Percentiles rank a stretch among this genome's conserved stretches.
Conservation (phyloP, 148 eudicot genomes). For the Rhododendron ovatum region DNA sequence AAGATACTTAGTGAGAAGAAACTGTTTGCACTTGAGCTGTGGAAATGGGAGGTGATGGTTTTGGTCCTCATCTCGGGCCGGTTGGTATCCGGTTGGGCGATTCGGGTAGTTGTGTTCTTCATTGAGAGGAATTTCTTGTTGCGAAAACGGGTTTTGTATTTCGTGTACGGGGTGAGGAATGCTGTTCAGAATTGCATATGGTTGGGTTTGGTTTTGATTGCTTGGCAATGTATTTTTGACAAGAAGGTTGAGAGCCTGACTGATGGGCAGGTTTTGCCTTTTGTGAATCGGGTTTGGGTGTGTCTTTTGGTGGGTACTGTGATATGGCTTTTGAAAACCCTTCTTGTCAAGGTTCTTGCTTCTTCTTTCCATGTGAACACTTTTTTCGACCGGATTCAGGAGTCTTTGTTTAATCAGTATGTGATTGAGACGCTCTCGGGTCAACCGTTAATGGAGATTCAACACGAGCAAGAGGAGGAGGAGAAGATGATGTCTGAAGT, state of each 20-base stretch:
- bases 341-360: conserved; percentile 60
- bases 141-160: conserved; percentile 63
- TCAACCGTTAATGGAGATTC: conserved; percentile 47
- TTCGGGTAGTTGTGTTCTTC: conserved; percentile 53
- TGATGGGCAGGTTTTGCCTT: conserved; percentile 40
- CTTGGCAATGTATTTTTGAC: conserved; percentile 59
- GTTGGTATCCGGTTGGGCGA: conserved; percentile 61
- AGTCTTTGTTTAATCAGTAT: conserved; percentile 68
- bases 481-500: conserved; percentile 51
- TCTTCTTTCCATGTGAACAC: conserved; percentile 61
- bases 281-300: conserved; percentile 49
- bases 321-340: conserved; percentile 62
- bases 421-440: conserved; percentile 70
- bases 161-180: conserved; percentile 59
- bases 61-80: conserved; percentile 65
- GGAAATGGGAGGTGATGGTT: conserved; percentile 74
- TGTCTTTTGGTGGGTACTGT: conserved; percentile 55
- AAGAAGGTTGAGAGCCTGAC: conserved; percentile 46
- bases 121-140: conserved; percentile 59
- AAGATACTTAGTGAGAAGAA: conserved; percentile 18
- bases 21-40: conserved; percentile 46
- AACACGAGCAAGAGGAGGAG: conserved; percentile 51
- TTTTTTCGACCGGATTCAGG: conserved; percentile 77
- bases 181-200: conserved; percentile 69
- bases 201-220: conserved; percentile 52